Evolutionary conservation across 2,329 filamentous ascomycete genomes (phyloP).

Genomic region (Aspergillus udagawae): DNA sequence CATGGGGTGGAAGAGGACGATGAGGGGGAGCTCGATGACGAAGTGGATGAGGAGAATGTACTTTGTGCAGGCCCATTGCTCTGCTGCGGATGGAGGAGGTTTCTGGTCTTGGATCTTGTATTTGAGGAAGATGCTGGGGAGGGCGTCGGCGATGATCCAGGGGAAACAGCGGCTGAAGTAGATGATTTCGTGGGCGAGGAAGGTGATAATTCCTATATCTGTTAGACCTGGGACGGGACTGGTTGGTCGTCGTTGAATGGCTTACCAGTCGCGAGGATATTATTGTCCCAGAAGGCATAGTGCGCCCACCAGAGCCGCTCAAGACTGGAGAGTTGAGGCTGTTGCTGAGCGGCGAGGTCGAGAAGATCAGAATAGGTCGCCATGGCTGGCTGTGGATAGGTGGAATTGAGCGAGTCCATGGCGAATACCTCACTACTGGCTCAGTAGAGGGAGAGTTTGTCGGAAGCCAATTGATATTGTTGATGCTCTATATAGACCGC

Average conservation of each 20-base stretch:
- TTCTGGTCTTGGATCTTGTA: conserved; percentile 92
- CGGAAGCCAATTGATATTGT: not conserved
- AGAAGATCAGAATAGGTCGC: conserved; percentile 61
- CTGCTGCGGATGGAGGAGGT: conserved; percentile 70
- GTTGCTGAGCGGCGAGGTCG: conserved; percentile 61
- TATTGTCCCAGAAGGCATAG: conserved; percentile 97
- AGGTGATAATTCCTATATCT: conserved; percentile 87
- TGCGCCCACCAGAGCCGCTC: conserved; percentile 91
- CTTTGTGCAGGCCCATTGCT: conserved; percentile 88
- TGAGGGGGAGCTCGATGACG: conserved; percentile 93
- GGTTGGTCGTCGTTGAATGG: too few relatives aligned
- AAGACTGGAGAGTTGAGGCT: conserved; percentile 76
- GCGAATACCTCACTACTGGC: not conserved
- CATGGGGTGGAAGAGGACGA: conserved; percentile 88
- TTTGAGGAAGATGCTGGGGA: conserved; percentile 73
- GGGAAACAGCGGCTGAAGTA: conserved; percentile 89
- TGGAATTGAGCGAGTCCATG: conserved; percentile 16
- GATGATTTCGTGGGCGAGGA: conserved; percentile 83
- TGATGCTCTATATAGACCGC: not conserved
- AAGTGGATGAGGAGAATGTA: conserved; percentile 91
- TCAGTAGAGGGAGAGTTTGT: not conserved
- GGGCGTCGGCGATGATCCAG: conserved; percentile 83
- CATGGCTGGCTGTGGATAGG: conserved; percentile 23
- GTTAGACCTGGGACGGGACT: not conserved
- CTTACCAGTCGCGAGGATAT: conserved; percentile 63